These are phyloP conservation scores for Cordyceps militaris DNA, from an alignment of 2,329 filamentous ascomycete genomes.

Conservation along the genomic window DNA sequence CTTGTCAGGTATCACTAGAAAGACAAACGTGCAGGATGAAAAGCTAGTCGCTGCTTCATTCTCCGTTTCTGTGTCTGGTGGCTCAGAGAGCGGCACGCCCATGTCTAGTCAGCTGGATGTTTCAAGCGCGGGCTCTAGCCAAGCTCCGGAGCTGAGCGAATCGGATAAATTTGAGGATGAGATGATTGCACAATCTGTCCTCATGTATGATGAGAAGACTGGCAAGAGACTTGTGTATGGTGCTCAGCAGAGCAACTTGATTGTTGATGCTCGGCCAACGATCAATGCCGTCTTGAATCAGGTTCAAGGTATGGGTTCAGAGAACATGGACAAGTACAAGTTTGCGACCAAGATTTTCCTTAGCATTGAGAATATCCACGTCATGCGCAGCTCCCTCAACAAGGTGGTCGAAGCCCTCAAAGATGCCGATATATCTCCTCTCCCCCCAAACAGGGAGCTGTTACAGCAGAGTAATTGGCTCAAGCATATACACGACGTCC, in stretches of 20 bases:
- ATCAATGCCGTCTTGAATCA: conserved; percentile 95
- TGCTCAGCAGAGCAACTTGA: conserved; percentile 86
- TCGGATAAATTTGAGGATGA: conserved; percentile 64
- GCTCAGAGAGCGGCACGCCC: conserved; percentile 29
- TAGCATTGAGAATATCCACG: conserved; percentile 96
- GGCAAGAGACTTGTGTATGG: conserved; percentile 69
- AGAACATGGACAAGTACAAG: conserved; percentile 97
- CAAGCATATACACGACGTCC: conserved; percentile 75
- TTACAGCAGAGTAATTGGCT: conserved; percentile 84
- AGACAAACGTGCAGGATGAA: conserved; percentile 92
- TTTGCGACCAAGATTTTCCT: conserved; percentile 87
- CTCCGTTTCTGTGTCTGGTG: conserved; percentile 33
- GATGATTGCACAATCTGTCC: conserved; percentile 39
- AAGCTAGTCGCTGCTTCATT: conserved; percentile 90
- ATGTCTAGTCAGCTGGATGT: conserved; percentile 45
- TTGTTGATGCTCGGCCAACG: conserved; percentile 89
- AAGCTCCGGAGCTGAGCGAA: conserved; percentile 49
- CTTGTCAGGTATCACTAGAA: conserved; percentile 74
- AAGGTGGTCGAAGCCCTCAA: conserved; percentile 86
- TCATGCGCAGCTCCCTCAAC: conserved; percentile 87
- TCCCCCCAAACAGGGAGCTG: conserved; percentile 74
- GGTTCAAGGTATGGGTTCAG: conserved; percentile 83
- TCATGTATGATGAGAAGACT: conserved; percentile 49
- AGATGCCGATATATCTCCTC: conserved; percentile 78
- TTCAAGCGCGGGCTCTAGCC: conserved; percentile 22